phyloP scores from a whole-genome alignment of 306 rosid species.

The Vicia villosa region DNA sequence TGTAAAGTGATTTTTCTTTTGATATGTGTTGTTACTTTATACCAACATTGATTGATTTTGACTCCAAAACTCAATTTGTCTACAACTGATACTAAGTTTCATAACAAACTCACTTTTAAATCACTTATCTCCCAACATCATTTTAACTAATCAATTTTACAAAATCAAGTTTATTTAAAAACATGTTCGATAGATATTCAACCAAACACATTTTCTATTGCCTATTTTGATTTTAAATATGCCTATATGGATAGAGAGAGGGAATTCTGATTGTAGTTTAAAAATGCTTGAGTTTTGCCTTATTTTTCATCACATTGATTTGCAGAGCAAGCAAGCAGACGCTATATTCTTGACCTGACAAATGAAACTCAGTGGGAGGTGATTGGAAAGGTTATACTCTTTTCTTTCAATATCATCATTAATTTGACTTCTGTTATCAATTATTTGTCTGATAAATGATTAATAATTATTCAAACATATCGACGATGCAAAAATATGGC shows the following conservation, averaged over 20 bases:
- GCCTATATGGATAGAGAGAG: not conserved
- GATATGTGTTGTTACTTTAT: not conserved
- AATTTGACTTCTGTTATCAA: not conserved
- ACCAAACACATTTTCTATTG: not conserved
- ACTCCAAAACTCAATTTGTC: not conserved
- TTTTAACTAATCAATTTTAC: not conserved
- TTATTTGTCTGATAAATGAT: not conserved
- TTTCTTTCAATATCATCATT: not conserved
- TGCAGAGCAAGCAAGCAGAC: slow-evolving; percentile 53
- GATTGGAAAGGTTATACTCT: slow-evolving; percentile 48
- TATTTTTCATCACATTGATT: slow-evolving; percentile 26
- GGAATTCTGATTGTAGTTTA: not conserved
- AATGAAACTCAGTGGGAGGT: slow-evolving; percentile 69
- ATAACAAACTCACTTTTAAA: not conserved
- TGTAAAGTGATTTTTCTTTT: no score
- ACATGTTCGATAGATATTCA: not conserved
- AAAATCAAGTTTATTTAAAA: no score
- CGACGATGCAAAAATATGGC: not conserved
- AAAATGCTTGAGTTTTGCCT: not conserved
- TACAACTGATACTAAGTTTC: not conserved
- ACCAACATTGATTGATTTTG: not conserved
- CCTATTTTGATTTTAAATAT: not conserved
- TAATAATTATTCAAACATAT: not conserved
- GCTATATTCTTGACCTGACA: slow-evolving; percentile 61
- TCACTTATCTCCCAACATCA: not conserved